A percentile compares a stretch with the other conserved stretches of the same genome.
Evolutionary conservation across 164 flowering plant genomes (phyloP).

Genomic region (Amborella trichopoda): DNA sequence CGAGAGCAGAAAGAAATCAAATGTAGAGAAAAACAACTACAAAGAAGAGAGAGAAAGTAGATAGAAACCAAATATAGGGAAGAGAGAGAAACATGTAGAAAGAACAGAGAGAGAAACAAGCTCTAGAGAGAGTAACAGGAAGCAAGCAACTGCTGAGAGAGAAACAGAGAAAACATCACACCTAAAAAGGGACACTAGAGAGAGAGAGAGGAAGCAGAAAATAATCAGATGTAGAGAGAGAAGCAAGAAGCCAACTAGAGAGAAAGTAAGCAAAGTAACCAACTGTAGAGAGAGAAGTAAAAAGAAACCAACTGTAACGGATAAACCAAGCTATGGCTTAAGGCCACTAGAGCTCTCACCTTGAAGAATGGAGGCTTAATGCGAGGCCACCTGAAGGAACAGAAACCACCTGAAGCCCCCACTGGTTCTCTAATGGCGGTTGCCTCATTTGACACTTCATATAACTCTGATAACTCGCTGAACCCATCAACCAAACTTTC

Average conservation of each 20-base stretch:
- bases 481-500: conserved; percentile 62
- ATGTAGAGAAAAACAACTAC: too few species aligned
- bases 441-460: conserved; percentile 63
- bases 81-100: too few species aligned
- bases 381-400: conserved; percentile 72
- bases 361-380: conserved; percentile 63
- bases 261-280: conserved; percentile 1
- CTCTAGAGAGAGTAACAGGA: too few species aligned
- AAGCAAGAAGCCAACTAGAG: background rate
- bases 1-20: too few species aligned
- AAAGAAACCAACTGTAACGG: too few species aligned
- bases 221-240: background rate
- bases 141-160: too few species aligned
- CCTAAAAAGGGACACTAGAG: conserved; percentile 2
- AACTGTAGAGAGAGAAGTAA: too few species aligned
- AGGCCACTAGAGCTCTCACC: too few species aligned
- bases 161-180: conserved; percentile 9
- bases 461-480: conserved; percentile 61
- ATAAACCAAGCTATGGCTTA: too few species aligned
- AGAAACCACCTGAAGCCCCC: conserved; percentile 76
- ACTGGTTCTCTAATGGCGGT: conserved; percentile 61
- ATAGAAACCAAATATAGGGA: too few species aligned
- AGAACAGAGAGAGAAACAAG: too few species aligned
- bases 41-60: too few species aligned
- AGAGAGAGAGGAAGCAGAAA: background rate